Evolutionary conservation across 2,329 filamentous ascomycete genomes (phyloP).

Genomic region (Claviceps arundinis): DNA sequence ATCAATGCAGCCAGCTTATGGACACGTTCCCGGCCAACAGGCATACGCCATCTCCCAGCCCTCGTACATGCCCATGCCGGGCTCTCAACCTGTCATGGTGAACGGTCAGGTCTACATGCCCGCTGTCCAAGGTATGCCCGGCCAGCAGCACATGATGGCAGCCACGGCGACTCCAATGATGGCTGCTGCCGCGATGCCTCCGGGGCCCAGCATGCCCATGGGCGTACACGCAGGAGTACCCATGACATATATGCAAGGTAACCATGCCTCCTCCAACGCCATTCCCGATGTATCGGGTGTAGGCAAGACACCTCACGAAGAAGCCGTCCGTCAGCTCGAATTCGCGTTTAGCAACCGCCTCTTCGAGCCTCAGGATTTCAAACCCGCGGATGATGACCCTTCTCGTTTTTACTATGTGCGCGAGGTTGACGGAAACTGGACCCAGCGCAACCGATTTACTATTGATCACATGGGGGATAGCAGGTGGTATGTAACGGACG

Average conservation of each 20-base stretch:
- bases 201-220: conserved; percentile 13
- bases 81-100: conserved; percentile 21
- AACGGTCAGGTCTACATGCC: conserved; percentile 15
- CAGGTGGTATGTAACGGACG: conserved; percentile 45
- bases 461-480: conserved; percentile 44
- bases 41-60: conserved; percentile 21
- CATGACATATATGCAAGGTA: conserved; percentile 28
- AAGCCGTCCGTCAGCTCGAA: conserved; percentile 32
- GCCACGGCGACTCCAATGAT: conserved; percentile 11
- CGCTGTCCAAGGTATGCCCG: conserved; percentile 11
- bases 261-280: conserved; percentile 9
- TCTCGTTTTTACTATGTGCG: conserved; percentile 48
- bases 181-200: conserved; percentile 6
- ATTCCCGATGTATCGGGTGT: conserved; percentile 38
- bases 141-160: conserved; percentile 9
- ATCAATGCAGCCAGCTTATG: conserved; percentile 18
- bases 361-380: conserved; percentile 48
- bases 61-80: conserved; percentile 5
- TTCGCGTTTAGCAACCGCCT: conserved; percentile 36
- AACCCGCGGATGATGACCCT: conserved; percentile 47
- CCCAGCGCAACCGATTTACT: conserved; percentile 43
- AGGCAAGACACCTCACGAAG: conserved; percentile 36
- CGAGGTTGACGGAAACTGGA: conserved; percentile 47
- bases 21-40: conserved; percentile 15
- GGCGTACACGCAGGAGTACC: conserved; percentile 10